Evolutionary conservation across 208 protist genomes (phyloP), one percentile per base, ranked within the genome.

Genomic region (Wallacemonas collosoma): DNA sequence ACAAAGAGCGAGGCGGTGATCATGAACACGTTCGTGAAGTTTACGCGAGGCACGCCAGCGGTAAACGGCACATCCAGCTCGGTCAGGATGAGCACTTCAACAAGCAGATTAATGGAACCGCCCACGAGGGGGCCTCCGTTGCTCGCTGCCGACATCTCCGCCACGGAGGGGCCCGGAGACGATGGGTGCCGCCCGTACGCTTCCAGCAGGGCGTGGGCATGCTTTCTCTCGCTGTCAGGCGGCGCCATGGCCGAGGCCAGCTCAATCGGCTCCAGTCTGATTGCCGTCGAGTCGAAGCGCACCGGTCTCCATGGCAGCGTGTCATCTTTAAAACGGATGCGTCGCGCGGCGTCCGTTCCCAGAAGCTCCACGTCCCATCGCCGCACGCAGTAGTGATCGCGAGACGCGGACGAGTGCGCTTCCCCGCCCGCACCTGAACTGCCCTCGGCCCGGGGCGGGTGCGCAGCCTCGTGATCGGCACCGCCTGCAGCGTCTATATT

Each of bases 1-100:
- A 89, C 80, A 77, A 93, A 91, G 11, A 89, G 71, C 7, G 82
- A 89, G 15, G 82, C 76, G 8, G 90, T 69, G 15, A 88, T 68
- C 47, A 89, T 80, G 55, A 93, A 91, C 8, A 84, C 72, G 62
- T 87, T 89, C 11, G 85, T 93, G 76, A 83, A 89, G 75, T 86
- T 89, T 47, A 77, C 71, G 14, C 72, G 62, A 0, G 88, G 83
- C 17, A 91, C 81, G 36, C 79, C 83, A 48, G 61, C 76, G 8
- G 76, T 82, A 64, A 86, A 91, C 12, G 85, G 86, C 9, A 72
- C 57, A 56, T 90, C 86, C 38, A 72, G 70, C 74, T 93, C 86
- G 11, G 76, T 77, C 53, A 90, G 45, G 61, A 88, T 72, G 5
- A 91, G 75, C 40, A 90, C 76, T 64, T 91, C 86, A 40, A 91